Base-by-base conservation (phyloP, 805 yeast species). In the Wickerhamiella galacta region DNA sequence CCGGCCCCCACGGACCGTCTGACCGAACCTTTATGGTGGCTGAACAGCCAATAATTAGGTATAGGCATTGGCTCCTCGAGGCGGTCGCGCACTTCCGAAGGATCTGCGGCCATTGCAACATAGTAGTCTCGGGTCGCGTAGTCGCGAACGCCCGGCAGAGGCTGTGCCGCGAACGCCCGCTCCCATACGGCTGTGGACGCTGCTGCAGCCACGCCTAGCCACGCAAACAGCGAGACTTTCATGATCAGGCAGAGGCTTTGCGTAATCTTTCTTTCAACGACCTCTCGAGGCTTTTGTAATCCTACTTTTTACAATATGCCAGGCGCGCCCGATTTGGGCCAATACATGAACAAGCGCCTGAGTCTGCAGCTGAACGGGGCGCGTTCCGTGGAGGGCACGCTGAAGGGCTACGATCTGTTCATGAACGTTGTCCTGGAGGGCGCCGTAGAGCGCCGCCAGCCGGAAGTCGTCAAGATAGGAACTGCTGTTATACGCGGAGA, bases 341-440 rank as follows among this genome's bases (percentile, higher is more conserved):
- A 76, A 75, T 82, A 80, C 51, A 64, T 81, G 68, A 85, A 79
- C 49, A 80, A 79, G 55, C 69, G 70, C 46, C 63, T 87, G 18
- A 61, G 72, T 10, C 59, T 87, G 12, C 78, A 76, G 42, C 62
- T 87, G 38, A 82, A 81, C 52, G 92, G 93, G 2, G 58, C 77
- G 10, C 64, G 95, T 32, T 68, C 68, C 43, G 70, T 87, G 1
- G 67, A 70, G n/a, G 96, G 96, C 2, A 68, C 69, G 9, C 63
- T 87, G 34, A 63, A 80, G 45, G 96, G 96, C 2, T 87, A 72
- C 52, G 96, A 87, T 50, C 68, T 72, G 4, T 78, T 77, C 48
- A 51, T 79, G 45, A 79, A 79, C 46, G 56, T 78, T 16, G 81
- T 79, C 1, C 51, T 79, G 23, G 79, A 72, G 29, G 77, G 75